Base-by-base conservation (phyloP, 805 yeast genomes). In the Tetrapisispora namnaoensis region DNA sequence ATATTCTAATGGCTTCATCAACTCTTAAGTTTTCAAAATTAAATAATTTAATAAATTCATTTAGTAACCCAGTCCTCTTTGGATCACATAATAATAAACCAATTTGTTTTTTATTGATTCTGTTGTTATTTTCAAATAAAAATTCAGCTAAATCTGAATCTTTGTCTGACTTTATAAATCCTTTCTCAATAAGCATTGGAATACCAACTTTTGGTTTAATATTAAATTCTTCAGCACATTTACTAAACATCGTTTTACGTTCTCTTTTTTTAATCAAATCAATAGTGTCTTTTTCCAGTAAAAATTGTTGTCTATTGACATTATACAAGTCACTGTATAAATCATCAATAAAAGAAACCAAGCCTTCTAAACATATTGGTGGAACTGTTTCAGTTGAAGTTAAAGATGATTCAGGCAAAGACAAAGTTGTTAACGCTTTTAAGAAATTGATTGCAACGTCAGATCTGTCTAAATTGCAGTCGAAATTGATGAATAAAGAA, bases 21-120 rank as follows among this genome's bases (percentile, higher is more conserved):
- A 93, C 89, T 57, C 97, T 74, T 55, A 84, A 70, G 18, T 78
- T 82, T 37, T 73, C 69, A 61, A 89, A 89, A 49, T 89, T 89
- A 60, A 90, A 82, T 46, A 79, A 66, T 2, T 71, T 71, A 52
- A 91, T 76, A 61, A 87, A 91, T 44, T 76, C 71, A 45, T 71
- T 71, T 54, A 90, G 70, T 3, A 89, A 67, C 3, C 74, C 74
- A 8, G 68, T 64, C 58, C 84, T 88, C 1, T 73, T 67, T 0
- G 91, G 83, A 58, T 86, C 86, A 13, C 95, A 87, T 42, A 91
- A 70, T 53, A 73, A 78, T 60, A 87, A 95, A 39, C 99, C 99
- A 22, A 91, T 72, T 2, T 80, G 79, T 55, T 85, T 85, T 64
- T 93, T 93, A 66, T 89, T 86, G 51, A 91, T 69, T 47, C 95